Percentiles rank a stretch among this genome's conserved stretches.
These are phyloP conservation scores for Fomitopsis palustris DNA, from an alignment of 1,284 basidiomycete genomes.

Conservation along the genomic window DNA sequence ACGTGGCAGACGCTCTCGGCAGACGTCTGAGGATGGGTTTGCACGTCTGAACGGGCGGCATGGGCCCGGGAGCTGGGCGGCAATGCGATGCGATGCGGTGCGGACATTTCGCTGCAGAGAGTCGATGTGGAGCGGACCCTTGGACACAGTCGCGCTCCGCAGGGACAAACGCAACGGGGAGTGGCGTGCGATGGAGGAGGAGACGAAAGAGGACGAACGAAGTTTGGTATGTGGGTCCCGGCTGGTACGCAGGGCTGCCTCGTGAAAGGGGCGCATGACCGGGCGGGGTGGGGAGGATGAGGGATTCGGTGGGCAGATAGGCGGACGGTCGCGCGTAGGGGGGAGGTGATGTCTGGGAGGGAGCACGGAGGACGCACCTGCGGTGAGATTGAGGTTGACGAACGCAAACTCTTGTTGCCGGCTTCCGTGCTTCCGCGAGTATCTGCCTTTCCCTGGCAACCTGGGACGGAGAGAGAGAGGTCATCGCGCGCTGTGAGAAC, in stretches of 20 bases:
- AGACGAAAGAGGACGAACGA: not conserved
- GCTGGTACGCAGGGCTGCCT: too few species aligned
- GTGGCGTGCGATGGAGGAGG: not conserved
- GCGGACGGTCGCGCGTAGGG: too few species aligned
- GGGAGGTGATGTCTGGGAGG: too few species aligned
- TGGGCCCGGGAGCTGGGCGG: not conserved
- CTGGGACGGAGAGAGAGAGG: conserved; percentile 20
- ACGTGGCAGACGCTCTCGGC: too few species aligned
- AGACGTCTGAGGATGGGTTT: too few species aligned
- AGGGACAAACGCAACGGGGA: not conserved
- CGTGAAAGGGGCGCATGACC: too few species aligned
- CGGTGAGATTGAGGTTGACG: conserved; percentile 73
- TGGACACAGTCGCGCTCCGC: not conserved
- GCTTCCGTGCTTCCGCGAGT: conserved; percentile 43
- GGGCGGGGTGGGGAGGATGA: too few species aligned
- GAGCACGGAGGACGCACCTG: conserved; percentile 47
- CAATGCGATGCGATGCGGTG: not conserved
- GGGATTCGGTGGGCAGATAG: too few species aligned
- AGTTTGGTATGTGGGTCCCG: too few species aligned
- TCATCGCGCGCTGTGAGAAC: not conserved
- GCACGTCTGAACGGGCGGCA: too few species aligned
- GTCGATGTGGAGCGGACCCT: not conserved
- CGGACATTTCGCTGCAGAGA: not conserved
- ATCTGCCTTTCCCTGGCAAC: conserved; percentile 48
- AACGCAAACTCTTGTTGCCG: conserved; percentile 71